Evolutionary conservation across 1,284 basidiomycete species (phyloP).

Genomic region (Grifola frondosa): DNA sequence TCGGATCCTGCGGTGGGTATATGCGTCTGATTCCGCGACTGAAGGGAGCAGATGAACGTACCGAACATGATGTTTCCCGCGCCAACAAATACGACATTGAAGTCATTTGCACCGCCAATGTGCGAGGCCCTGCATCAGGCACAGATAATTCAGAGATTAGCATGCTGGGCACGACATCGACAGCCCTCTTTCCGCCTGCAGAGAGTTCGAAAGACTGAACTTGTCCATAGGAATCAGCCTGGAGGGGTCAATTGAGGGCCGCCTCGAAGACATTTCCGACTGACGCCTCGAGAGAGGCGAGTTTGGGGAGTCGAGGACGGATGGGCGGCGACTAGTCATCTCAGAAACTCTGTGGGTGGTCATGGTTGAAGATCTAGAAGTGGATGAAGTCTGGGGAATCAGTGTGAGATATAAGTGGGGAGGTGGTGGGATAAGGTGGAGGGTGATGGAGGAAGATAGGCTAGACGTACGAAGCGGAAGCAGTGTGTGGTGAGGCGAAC

Average conservation of each 20-base stretch:
- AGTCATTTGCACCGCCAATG: conserved; percentile 61
- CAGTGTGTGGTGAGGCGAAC: no score
- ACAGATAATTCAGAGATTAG: conserved; percentile 9
- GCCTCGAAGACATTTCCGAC: conserved; percentile 45
- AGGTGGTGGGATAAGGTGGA: conserved; percentile 19
- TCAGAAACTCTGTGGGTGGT: conserved; percentile 19
- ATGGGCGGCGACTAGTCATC: conserved; percentile 24
- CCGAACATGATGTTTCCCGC: conserved; percentile 97
- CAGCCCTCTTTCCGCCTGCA: not conserved
- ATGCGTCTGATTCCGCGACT: not conserved
- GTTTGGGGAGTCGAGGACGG: conserved; percentile 21
- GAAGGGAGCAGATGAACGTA: conserved; percentile 31
- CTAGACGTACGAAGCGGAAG: no score
- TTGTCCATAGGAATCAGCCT: conserved; percentile 77
- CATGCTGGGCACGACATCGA: conserved; percentile 9
- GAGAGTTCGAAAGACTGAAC: conserved; percentile 34
- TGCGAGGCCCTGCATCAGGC: conserved; percentile 46
- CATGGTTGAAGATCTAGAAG: conserved; percentile 8
- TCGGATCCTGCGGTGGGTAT: conserved; percentile 57
- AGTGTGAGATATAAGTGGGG: not conserved
- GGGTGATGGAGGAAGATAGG: conserved; percentile 24
- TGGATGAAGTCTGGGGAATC: conserved; percentile 1
- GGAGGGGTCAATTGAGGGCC: conserved; percentile 73
- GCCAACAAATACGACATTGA: conserved; percentile 90
- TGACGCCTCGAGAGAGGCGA: conserved; percentile 32